Conservation (phyloP, 2,329 filamentous ascomycete genomes). For the Pseudopithomyces maydicus region DNA sequence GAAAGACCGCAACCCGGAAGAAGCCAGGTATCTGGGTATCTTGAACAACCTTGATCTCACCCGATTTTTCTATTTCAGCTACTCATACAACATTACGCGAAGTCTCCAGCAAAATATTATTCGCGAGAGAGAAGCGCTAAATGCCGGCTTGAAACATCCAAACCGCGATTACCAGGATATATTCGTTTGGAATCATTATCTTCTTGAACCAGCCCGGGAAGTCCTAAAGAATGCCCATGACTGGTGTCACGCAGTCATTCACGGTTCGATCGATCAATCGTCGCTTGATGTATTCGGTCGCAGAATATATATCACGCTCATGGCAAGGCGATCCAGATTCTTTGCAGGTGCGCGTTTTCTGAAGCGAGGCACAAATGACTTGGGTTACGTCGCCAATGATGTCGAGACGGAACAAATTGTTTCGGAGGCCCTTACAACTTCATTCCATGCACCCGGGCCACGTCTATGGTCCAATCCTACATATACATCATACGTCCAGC, state of each 20-base stretch:
- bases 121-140: constrained; percentile 73
- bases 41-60: constrained; percentile 90
- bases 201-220: constrained; percentile 74
- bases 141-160: constrained; percentile 65
- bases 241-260: constrained; percentile 95
- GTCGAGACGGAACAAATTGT: constrained; percentile 99
- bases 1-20: constrained; percentile 84
- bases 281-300: constrained; percentile 78
- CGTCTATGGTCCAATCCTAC: constrained; percentile 85
- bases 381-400: constrained; percentile 96
- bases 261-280: constrained; percentile 94
- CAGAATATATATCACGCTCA: constrained; percentile 88
- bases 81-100: constrained; percentile 93
- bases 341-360: constrained; percentile 94
- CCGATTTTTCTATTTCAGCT: constrained; percentile 96
- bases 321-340: constrained; percentile 87
- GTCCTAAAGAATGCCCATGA: constrained; percentile 82
- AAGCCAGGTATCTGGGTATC: constrained; percentile 85
- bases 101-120: constrained; percentile 92
- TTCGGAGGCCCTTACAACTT: constrained; percentile 90
- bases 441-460: constrained; percentile 89
- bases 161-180: constrained; percentile 81
- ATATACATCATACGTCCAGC: constrained; percentile 96
- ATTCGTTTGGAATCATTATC: constrained; percentile 97
- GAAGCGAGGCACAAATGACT: constrained; percentile 91